Evolutionary conservation across 805 yeast genomes (phyloP).

Genomic region (Saitoella complicata): DNA sequence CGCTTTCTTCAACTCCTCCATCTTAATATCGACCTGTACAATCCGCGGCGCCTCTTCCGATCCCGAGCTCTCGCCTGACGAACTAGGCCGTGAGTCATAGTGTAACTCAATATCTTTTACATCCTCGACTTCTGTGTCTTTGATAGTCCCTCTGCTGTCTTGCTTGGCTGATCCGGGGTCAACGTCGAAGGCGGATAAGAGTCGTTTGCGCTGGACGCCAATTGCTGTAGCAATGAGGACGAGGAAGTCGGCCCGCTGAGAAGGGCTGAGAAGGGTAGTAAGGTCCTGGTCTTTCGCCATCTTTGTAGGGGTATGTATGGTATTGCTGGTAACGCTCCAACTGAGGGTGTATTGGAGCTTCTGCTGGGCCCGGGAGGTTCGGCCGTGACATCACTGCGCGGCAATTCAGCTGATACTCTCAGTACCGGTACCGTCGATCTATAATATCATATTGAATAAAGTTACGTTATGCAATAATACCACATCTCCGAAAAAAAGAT

Average conservation of each 20-base stretch:
- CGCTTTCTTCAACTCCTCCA: not conserved
- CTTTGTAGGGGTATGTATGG: too few relatives aligned
- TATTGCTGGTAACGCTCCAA: too few relatives aligned
- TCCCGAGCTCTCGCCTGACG: too few relatives aligned
- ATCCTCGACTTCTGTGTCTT: not conserved
- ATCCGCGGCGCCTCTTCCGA: not conserved
- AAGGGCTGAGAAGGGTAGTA: slow-evolving; percentile 1
- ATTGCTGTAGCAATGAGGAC: slow-evolving; percentile 3
- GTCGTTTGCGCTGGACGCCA: slow-evolving; percentile 2
- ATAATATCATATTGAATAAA: not conserved
- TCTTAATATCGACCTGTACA: not conserved
- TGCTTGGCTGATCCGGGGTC: not conserved
- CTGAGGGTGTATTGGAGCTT: too few relatives aligned
- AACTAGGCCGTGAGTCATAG: not conserved
- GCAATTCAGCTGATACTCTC: not conserved
- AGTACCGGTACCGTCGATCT: too few relatives aligned
- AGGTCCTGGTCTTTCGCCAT: slow-evolving; percentile 1
- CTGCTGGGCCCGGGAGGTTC: too few relatives aligned
- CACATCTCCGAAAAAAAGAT: not conserved
- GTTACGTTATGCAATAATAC: not conserved
- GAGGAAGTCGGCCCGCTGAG: slow-evolving; percentile 5
- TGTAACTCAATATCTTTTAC: not conserved
- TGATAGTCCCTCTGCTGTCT: not conserved
- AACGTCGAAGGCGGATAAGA: not conserved
- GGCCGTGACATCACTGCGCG: too few relatives aligned